A percentile compares a stretch with the other conserved stretches of the same genome.
Conservation (phyloP, 106 monocot species). For the Dioscorea zingiberensis region DNA sequence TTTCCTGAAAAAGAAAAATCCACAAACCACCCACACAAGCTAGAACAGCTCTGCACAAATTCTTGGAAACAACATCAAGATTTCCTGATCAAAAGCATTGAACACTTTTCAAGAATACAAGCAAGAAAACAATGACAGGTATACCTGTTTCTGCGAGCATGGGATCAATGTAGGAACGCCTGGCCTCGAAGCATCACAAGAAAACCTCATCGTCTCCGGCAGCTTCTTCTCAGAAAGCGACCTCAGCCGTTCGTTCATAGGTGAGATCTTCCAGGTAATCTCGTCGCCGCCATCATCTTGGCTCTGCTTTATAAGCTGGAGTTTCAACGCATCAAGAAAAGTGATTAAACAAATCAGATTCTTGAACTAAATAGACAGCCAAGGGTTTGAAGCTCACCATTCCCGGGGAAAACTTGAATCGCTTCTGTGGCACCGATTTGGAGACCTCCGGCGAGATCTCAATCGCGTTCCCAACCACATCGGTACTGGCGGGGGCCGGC, state of each 20-base stretch:
- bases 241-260: constrained; percentile 62
- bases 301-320: constrained; percentile 89
- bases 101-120: not conserved
- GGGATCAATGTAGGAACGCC: constrained; percentile 25
- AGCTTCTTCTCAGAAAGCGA: constrained; percentile 41
- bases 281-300: constrained; percentile 94
- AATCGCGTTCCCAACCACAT: constrained; percentile 14
- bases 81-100: too few species aligned
- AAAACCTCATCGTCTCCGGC: constrained; percentile 13
- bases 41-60: too few species aligned
- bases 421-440: constrained; percentile 49
- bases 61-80: too few species aligned
- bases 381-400: constrained; percentile 51
- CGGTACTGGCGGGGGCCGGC: not conserved
- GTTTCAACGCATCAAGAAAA: not conserved
- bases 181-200: constrained; percentile 16
- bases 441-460: constrained; percentile 69
- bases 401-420: constrained; percentile 89
- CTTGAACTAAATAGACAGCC: not conserved
- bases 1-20: too few species aligned
- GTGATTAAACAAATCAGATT: not conserved
- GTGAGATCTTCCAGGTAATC: constrained; percentile 91
- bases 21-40: too few species aligned
- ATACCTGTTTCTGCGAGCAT: constrained; percentile 50
- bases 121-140: not conserved